Conservation (phyloP, 371 early-diverging fungal genomes). For the Dichotomocladium elegans region DNA sequence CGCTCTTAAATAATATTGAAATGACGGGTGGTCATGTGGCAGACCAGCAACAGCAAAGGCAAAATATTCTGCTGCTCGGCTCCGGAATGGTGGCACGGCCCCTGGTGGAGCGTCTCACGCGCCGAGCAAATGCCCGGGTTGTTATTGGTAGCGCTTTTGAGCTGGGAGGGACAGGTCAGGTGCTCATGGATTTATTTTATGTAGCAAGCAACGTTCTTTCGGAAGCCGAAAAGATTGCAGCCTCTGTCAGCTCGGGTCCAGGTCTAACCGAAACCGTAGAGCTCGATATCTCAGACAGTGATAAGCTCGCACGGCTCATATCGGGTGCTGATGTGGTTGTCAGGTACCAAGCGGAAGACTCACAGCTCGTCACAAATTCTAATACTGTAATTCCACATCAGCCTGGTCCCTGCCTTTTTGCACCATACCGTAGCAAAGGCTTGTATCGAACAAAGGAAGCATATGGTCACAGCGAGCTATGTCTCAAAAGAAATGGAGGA, state of each 20-base stretch:
- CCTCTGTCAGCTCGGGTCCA: slow-evolving; percentile 13
- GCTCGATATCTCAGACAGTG: slow-evolving; percentile 49
- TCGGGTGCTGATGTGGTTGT: slow-evolving; percentile 85
- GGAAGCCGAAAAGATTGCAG: slow-evolving; percentile 68
- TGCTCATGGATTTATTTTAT: not conserved
- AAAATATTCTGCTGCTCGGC: slow-evolving; percentile 77
- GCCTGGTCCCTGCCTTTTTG: slow-evolving; percentile 92
- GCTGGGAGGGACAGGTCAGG: no score
- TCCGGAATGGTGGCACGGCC: slow-evolving; percentile 95
- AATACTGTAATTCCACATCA: slow-evolving; percentile 15
- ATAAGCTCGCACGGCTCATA: slow-evolving; percentile 61
- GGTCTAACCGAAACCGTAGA: slow-evolving; percentile 49
- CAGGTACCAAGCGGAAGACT: slow-evolving; percentile 40
- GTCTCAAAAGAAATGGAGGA: slow-evolving; percentile 89
- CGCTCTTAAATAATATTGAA: slow-evolving; percentile 19
- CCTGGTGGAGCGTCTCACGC: slow-evolving; percentile 76
- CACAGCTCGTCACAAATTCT: no score
- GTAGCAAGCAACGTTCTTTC: slow-evolving; percentile 74
- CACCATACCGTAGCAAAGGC: slow-evolving; percentile 82
- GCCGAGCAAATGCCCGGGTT: slow-evolving; percentile 60
- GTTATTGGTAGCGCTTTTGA: slow-evolving; percentile 64
- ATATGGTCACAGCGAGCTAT: slow-evolving; percentile 97
- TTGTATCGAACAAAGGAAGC: slow-evolving; percentile 81
- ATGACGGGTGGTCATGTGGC: no score
- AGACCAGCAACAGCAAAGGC: slow-evolving; percentile 20